Evolutionary conservation across 2,329 filamentous ascomycete species (phyloP).

Genomic region (Chlorencoelia australis): DNA sequence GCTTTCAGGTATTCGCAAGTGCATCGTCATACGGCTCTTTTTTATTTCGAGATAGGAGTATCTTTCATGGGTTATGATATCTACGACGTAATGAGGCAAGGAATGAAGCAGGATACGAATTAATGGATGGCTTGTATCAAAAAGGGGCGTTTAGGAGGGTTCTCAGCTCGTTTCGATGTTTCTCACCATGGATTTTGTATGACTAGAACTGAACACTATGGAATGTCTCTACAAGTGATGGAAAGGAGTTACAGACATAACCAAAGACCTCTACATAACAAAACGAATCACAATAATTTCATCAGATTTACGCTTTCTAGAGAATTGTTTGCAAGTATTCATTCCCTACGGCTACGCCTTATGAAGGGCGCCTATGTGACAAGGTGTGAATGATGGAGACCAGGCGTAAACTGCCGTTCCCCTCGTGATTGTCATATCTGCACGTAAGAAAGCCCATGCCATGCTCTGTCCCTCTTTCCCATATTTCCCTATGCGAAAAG

Average conservation of each 20-base stretch:
- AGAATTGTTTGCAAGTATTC: conserved; percentile 12
- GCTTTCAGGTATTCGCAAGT: conserved; percentile 9
- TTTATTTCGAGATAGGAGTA: conserved; percentile 9
- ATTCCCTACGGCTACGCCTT: conserved; percentile 24
- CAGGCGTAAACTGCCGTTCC: conserved; percentile 57
- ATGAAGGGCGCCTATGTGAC: conserved; percentile 34
- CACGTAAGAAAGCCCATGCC: conserved; percentile 40
- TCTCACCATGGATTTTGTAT: too few relatives aligned
- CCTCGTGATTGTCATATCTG: conserved; percentile 59
- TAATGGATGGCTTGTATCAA: too few relatives aligned
- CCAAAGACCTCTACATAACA: too few relatives aligned
- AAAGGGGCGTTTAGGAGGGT: too few relatives aligned
- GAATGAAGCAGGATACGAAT: too few relatives aligned
- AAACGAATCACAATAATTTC: too few relatives aligned
- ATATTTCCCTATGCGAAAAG: conserved; percentile 1
- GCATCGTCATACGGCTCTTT: conserved; percentile 8
- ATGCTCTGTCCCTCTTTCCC: conserved; percentile 13
- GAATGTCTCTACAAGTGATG: too few relatives aligned
- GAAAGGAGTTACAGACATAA: too few relatives aligned
- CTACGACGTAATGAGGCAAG: conserved; percentile 11
- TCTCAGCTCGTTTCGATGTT: too few relatives aligned
- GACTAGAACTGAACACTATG: too few relatives aligned
- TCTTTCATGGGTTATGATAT: conserved; percentile 8
- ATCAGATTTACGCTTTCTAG: too few relatives aligned
- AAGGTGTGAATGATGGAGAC: conserved; percentile 44